Evolutionary conservation across 2,329 filamentous ascomycete genomes (phyloP), one percentile per base, ranked within the genome.

Genomic region (Pseudocercospora eumusae): DNA sequence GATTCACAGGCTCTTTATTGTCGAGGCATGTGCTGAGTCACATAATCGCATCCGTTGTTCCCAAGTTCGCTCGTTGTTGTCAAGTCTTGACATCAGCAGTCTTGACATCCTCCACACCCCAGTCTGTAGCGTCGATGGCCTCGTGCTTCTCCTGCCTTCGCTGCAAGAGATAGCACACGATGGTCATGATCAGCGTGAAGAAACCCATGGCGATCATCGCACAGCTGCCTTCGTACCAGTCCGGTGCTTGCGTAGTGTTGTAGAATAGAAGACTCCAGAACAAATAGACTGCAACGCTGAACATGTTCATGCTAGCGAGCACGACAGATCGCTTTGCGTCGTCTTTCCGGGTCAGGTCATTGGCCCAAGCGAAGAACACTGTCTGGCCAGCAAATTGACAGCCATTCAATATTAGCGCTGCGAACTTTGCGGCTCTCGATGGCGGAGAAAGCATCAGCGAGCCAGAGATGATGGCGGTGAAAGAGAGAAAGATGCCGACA

Each of bases 181-280:
- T 62, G 21, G 69, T 71, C 36, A 64, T 65, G 8, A 68, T 45
- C 53, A 69, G 60, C 20, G 68, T 42, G 28, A 69, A 70, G 25
- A 52, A 61, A 3, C 69, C 69, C 69, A 71, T 71, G 1, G 65
- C 68, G 4, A 71, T 71, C 69, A 71, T 71, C 3, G 69, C 69
- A 55, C 66, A 68, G 53, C 55, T 69, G 6, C 69, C 69, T 15
- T 68, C 64, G 27, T 62, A 68, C 69, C 69, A 71, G 25, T 70
- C 62, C 5, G 69, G 69, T 10, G 64, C 69, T 52, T 71, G 69
- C 5, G 67, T 65, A 8, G 69, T 60, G 23, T 71, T 71, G 64
- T 71, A 71, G 57, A 71, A 71, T 21, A 71, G 25, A 42, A 71
- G 57, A 55, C 68, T 70, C 69, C 69, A 71, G 60, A 67, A 71